Base-by-base conservation (phyloP, 768 basidiomycete genomes). In the Podaxis carcinomalis region DNA sequence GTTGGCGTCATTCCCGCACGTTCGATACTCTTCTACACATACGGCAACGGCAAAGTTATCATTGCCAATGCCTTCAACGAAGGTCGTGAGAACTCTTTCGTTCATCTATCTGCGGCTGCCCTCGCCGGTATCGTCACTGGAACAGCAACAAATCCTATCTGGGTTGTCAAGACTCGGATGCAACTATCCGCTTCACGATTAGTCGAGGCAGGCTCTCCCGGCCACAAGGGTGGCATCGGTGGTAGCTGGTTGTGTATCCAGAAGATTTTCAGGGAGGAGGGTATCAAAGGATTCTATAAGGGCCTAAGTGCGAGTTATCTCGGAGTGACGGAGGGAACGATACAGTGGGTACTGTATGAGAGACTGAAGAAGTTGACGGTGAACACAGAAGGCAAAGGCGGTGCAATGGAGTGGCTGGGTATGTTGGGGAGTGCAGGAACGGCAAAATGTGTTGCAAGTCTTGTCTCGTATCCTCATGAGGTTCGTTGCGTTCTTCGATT, bases 391-490 rank as follows among this genome's bases (percentile, higher is more conserved):
- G 84, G 82, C 0, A 77, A 77, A 56, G 85, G 89, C 10, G 82
- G 84, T 3, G 67, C 78, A 2, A 73, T 70, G 11, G 88, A 91
- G 67, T 96, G 92, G 89, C 62, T 80, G 1, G 88, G 90, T 2
- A 91, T 95, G 85, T 77, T 97, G 2, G 91, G 86, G 0, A 95
- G 94, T 54, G 93, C 95, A 0, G 97, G 95, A 5, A 85, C 88
- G 13, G 94, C 97, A 5, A 99, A 99, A 74, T 88, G 90, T 67
- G 86, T 98, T 13, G 97, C 97, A 0, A 94, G 89, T 66, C 74
- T 98, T 39, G 92, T 98, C 67, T 98, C 97, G 0, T 99, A 99
- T 77, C 97, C 97, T 47, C 97, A 99, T 67, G 96, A 99, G 82
- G 96, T 94, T 57, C 59, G 85, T 75, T 9, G 4, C 56, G 21